phyloP scores from a whole-genome alignment of 257 asterid species.

The Paraleonurus japonicus region DNA sequence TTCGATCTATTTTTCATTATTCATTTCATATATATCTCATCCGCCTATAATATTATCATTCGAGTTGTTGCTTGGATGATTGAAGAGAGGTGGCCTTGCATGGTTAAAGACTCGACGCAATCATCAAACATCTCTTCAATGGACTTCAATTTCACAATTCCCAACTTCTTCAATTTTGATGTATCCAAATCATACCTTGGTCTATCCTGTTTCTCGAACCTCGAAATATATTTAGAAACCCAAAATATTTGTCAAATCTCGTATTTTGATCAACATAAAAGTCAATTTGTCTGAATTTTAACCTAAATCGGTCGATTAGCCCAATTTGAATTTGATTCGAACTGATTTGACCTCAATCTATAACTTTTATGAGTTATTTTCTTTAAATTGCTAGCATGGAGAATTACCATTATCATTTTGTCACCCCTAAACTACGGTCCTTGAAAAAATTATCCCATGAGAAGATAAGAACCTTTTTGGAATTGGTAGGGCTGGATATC shows the following conservation, averaged over 20 bases:
- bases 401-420: no score
- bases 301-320: no score
- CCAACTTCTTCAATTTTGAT: conserved; percentile 31
- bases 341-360: no score
- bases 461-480: conserved; percentile 73
- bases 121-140: conserved; percentile 85
- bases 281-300: no score
- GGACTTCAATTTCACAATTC: conserved; percentile 16
- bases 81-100: conserved; percentile 53
- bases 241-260: no score
- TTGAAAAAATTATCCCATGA: no score
- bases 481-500: conserved; percentile 63
- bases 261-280: no score
- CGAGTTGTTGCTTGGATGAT: neutral
- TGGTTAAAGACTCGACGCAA: conserved; percentile 50
- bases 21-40: neutral
- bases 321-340: no score
- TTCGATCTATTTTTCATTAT: neutral
- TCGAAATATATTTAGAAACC: conserved; percentile 14
- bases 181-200: conserved; percentile 62
- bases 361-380: no score
- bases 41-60: neutral
- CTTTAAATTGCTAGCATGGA: no score
- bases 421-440: no score
- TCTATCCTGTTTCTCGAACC: conserved; percentile 61